Evolutionary conservation across 2,329 filamentous ascomycete genomes (phyloP).

Genomic region (Tolypocladium guangdongense): DNA sequence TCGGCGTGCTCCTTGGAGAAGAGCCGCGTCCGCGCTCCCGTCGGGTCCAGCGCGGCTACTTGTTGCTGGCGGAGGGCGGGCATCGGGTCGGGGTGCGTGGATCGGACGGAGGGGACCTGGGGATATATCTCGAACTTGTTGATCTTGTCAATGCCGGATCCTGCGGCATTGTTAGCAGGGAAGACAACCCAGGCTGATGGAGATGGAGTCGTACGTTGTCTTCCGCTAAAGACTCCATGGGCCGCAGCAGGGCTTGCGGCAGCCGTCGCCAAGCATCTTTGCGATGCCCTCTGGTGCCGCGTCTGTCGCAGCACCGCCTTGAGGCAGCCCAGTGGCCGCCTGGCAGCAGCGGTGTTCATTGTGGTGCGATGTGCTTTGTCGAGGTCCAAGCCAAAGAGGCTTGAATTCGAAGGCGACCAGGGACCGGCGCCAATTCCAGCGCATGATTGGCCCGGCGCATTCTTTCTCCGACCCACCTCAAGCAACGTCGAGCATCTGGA

Average conservation of each 20-base stretch:
- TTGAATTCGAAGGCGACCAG: background rate
- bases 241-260: conserved; percentile 10
- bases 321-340: conserved; percentile 62
- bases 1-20: conserved; percentile 72
- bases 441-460: conserved; percentile 26
- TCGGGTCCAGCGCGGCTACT: conserved; percentile 69
- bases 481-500: conserved; percentile 3
- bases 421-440: conserved; percentile 8
- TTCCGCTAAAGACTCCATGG: conserved; percentile 16
- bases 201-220: conserved; percentile 21
- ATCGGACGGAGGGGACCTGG: conserved; percentile 42
- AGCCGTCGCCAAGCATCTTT: conserved; percentile 38
- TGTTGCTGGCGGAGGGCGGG: conserved; percentile 55
- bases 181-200: background rate
- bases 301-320: conserved; percentile 52
- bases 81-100: conserved; percentile 56
- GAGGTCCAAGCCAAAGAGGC: background rate
- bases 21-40: conserved; percentile 67
- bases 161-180: conserved; percentile 12
- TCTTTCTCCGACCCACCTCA: conserved; percentile 18
- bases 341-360: conserved; percentile 50
- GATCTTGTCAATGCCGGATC: conserved; percentile 22
- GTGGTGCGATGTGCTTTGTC: conserved; percentile 12
- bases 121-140: conserved; percentile 41
- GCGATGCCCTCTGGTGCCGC: conserved; percentile 34